A percentile compares a stretch with the other conserved stretches of the same genome.
These are phyloP conservation scores for Tillandsia fasciculata DNA, from an alignment of 176 grass and related monocot genomes.

Conservation along the genomic window DNA sequence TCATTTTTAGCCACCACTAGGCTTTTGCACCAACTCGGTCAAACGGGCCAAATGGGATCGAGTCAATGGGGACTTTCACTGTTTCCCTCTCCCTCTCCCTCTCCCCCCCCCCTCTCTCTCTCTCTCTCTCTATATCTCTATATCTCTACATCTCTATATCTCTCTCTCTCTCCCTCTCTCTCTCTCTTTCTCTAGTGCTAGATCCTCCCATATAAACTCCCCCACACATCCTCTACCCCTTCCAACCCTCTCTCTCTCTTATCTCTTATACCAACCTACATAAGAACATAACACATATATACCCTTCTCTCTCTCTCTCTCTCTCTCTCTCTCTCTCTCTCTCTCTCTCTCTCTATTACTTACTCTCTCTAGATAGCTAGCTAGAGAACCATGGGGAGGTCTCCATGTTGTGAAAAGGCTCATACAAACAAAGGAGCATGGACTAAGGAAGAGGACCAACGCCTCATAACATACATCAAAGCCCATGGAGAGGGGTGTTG, in stretches of 20 bases:
- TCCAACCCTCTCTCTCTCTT: neutral
- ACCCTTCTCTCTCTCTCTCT: neutral
- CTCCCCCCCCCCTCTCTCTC: neutral
- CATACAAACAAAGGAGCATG: conserved; percentile 94
- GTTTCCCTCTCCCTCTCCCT: neutral
- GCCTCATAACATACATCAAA: conserved; percentile 57
- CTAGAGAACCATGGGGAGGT: conserved; percentile 47
- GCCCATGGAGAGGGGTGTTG: conserved; percentile 72
- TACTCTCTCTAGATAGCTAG: neutral
- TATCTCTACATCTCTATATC: neutral
- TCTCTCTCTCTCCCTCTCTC: neutral
- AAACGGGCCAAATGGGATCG: conserved; percentile 4
- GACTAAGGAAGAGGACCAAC: conserved; percentile 88
- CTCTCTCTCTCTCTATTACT: neutral
- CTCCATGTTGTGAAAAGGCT: conserved; percentile 92
- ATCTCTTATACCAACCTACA: neutral
- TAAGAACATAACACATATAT: neutral
- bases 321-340: neutral
- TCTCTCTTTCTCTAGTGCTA: neutral
- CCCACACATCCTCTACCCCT: neutral
- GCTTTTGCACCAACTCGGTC: conserved; percentile 12
- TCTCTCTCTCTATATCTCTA: neutral
- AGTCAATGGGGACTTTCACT: conserved; percentile 6
- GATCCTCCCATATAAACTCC: too few relatives aligned
- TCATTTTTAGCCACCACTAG: neutral